A percentile compares a stretch with the other conserved stretches of the same genome.
phyloP scores from a whole-genome alignment of 1,139 yeast genomes.

The Suhomyces ambrosiae region DNA sequence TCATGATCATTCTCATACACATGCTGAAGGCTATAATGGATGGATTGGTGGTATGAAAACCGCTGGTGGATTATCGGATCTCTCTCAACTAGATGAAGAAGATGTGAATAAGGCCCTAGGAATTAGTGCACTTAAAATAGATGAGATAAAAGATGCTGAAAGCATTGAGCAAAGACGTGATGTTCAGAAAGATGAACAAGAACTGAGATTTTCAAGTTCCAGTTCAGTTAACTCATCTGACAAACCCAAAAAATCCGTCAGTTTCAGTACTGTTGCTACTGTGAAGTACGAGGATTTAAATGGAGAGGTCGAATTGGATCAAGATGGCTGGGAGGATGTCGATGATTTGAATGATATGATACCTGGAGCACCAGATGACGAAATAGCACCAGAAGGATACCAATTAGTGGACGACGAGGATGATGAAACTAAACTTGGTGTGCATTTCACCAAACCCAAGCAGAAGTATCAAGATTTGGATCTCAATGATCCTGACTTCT shows the following conservation, averaged over 20 bases:
- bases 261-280: constrained; percentile 44
- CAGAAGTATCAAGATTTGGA: constrained; percentile 47
- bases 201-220: constrained; percentile 2
- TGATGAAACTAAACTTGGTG: constrained; percentile 39
- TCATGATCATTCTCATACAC: constrained; percentile 34
- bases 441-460: constrained; percentile 67
- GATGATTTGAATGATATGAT: constrained; percentile 37
- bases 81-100: constrained; percentile 37
- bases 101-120: constrained; percentile 48
- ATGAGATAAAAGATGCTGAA: constrained; percentile 13
- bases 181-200: too few relatives aligned
- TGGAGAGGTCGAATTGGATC: constrained; percentile 26
- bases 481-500: constrained; percentile 73
- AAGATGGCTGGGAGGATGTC: constrained; percentile 47
- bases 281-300: constrained; percentile 42
- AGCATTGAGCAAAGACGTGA: constrained; percentile 2
- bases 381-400: constrained; percentile 46
- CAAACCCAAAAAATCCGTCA: constrained; percentile 33
- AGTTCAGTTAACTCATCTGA: constrained; percentile 7
- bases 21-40: constrained; percentile 67
- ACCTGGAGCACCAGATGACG: constrained; percentile 24
- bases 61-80: constrained; percentile 33
- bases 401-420: constrained; percentile 36
- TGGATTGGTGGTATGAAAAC: constrained; percentile 72
- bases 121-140: constrained; percentile 16